phyloP scores from a whole-genome alignment of 257 asterid genomes.

The Knoxia roxburghii region DNA sequence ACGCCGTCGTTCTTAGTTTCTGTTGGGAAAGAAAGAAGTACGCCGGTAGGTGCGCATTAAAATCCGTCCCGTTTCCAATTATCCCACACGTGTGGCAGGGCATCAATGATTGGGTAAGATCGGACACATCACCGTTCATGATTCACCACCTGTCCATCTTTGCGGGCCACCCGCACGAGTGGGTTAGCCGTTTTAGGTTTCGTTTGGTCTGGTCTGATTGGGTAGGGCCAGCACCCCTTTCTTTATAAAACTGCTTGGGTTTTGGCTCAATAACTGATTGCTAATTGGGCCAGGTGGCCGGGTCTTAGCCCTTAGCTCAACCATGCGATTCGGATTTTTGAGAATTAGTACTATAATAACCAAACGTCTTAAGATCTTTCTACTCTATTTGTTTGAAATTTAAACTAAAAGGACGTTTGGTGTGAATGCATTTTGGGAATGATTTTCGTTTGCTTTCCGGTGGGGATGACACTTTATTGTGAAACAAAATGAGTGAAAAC shows the following conservation, averaged over 20 bases:
- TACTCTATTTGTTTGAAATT: neutral
- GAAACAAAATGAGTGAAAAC: neutral
- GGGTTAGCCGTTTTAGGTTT: constrained; percentile 19
- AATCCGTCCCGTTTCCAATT: too few relatives aligned
- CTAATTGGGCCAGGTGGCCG: constrained; percentile 18
- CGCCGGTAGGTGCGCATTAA: too few relatives aligned
- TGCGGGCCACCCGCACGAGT: constrained; percentile 76
- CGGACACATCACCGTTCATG: constrained; percentile 17
- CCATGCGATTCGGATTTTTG: neutral
- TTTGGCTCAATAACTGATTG: neutral
- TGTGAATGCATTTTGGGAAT: neutral
- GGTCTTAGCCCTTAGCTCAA: neutral
- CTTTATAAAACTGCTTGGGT: neutral
- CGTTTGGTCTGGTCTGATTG: constrained; percentile 28
- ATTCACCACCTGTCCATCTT: neutral
- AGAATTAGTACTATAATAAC: neutral
- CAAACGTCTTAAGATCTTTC: neutral
- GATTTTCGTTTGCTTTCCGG: neutral
- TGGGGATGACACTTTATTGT: neutral
- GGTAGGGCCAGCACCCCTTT: constrained; percentile 1
- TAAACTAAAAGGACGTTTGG: neutral
- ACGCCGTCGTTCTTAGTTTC: too few relatives aligned
- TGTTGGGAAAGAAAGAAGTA: too few relatives aligned
- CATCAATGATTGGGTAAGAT: constrained; percentile 46
- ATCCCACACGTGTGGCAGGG: constrained; percentile 41